Evolutionary conservation across 768 basidiomycete species (phyloP), one percentile per base, ranked within the genome.

Genomic region (Hemileccinum rubropunctum): DNA sequence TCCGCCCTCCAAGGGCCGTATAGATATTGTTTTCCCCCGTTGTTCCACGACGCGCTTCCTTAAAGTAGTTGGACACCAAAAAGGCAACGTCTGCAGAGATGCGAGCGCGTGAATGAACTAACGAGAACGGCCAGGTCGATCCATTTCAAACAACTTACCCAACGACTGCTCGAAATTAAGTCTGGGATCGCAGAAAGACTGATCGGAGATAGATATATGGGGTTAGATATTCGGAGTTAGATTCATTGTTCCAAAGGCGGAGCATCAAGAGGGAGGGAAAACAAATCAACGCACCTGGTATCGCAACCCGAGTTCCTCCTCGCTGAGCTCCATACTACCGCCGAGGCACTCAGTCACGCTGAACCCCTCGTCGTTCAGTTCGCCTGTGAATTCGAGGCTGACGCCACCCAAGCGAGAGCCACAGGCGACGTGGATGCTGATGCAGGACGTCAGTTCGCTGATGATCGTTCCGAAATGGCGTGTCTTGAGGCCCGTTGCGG

Each of bases 261-360:
- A 23, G 40, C 14, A 26, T 23, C 3, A 38, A 51, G 3, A 32
- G 18, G 20, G 21, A 34, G 6, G 20, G 49, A 41, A 23, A 40
- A 27, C 14, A 11, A 42, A 6, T 47, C 0, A 11, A 51, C 76
- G 15, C 12, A 88, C 85, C 73, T 95, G 87, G 66, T 98, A 99
- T 57, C 95, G 77, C 66, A 95, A 71, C n/a, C 82, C 86, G 14
- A 99, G 77, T 66, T 97, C 78, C 56, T 94, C 88, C 65, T 98
- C 95, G 40, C 76, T 80, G 33, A 98, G 73, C 62, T 91, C 87
- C 95, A 98, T 98, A 57, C 91, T 95, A 1, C 95, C 97, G 5
- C 97, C 97, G 10, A 95, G 74, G 63, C 95, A 98, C 67, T 98
- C 97, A 0, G 97, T 99, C 37, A 99, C 97, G 54, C 89, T 89